A percentile compares a stretch with the other conserved stretches of the same genome.
phyloP scores from a whole-genome alignment of 2,329 filamentous ascomycete genomes.

The Akanthomyces uredinophilus region DNA sequence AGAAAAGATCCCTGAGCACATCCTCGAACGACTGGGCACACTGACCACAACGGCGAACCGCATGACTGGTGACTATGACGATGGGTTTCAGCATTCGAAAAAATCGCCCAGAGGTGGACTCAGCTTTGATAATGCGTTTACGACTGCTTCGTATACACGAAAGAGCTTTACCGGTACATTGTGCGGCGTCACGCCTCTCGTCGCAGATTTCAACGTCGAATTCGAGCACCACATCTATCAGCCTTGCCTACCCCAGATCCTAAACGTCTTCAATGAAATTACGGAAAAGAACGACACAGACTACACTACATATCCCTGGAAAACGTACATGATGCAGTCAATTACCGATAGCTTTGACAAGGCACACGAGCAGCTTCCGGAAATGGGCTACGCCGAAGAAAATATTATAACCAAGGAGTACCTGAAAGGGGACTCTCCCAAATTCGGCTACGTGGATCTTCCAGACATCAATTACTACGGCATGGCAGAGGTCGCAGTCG shows the following conservation, averaged over 20 bases:
- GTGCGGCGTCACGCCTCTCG: constrained; percentile 36
- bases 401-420: constrained; percentile 26
- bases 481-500: constrained; percentile 26
- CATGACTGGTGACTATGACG: constrained; percentile 31
- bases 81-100: constrained; percentile 21
- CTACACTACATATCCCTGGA: constrained; percentile 27
- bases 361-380: constrained; percentile 25
- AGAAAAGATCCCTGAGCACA: constrained; percentile 28
- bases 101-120: constrained; percentile 32
- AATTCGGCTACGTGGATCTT: constrained; percentile 25
- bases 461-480: constrained; percentile 32
- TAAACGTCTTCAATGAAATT: constrained; percentile 29
- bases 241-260: constrained; percentile 37
- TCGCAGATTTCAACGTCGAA: constrained; percentile 39
- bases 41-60: constrained; percentile 30
- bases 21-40: constrained; percentile 23
- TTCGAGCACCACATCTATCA: constrained; percentile 39
- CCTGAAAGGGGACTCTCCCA: constrained; percentile 24
- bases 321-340: constrained; percentile 29
- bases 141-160: constrained; percentile 38
- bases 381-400: constrained; percentile 26
- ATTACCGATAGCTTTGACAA: constrained; percentile 31
- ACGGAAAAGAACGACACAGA: constrained; percentile 15
- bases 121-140: constrained; percentile 36
- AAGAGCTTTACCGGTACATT: constrained; percentile 38